Evolutionary conservation across 1,139 yeast genomes (phyloP).

Genomic region (Sugiyamaella novakii): DNA sequence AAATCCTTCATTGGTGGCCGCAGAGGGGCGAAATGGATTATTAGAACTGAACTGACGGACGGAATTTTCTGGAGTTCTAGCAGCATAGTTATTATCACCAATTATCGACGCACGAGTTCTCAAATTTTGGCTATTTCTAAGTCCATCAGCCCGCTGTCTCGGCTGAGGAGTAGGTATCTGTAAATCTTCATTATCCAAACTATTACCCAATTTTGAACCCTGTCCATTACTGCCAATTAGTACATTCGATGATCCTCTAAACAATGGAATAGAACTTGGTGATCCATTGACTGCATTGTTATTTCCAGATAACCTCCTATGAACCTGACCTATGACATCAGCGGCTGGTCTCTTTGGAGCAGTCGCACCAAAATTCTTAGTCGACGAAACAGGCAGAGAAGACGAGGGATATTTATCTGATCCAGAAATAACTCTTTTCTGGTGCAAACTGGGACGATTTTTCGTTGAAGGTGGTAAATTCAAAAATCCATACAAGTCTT

Average conservation of each 20-base stretch:
- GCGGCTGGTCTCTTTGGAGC: slow-evolving; percentile 29
- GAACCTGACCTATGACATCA: slow-evolving; percentile 32
- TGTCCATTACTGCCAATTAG: too few species aligned
- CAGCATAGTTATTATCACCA: background rate
- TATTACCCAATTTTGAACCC: too few species aligned
- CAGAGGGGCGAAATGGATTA: slow-evolving; percentile 8
- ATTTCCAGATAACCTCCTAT: slow-evolving; percentile 27
- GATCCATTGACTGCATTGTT: slow-evolving; percentile 10
- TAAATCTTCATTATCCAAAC: too few species aligned
- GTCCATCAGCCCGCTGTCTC: too few species aligned
- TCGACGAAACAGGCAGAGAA: slow-evolving; percentile 27
- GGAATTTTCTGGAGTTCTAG: background rate
- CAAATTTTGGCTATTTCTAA: slow-evolving; percentile 10
- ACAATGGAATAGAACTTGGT: slow-evolving; percentile 27
- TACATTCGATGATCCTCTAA: slow-evolving; percentile 10
- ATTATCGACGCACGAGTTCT: slow-evolving; percentile 15
- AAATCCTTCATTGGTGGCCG: slow-evolving; percentile 13
- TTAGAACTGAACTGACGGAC: slow-evolving; percentile 7
- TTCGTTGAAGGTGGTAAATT: slow-evolving; percentile 8
- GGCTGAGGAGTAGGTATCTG: too few species aligned
- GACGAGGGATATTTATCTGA: slow-evolving; percentile 25
- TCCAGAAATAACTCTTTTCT: slow-evolving; percentile 11
- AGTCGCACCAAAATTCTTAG: background rate
- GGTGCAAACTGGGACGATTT: background rate
- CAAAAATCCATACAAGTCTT: slow-evolving; percentile 19